A percentile compares a stretch with the other conserved stretches of the same genome.
phyloP scores from a whole-genome alignment of 768 basidiomycete genomes.

The Exidia glandulosa region DNA sequence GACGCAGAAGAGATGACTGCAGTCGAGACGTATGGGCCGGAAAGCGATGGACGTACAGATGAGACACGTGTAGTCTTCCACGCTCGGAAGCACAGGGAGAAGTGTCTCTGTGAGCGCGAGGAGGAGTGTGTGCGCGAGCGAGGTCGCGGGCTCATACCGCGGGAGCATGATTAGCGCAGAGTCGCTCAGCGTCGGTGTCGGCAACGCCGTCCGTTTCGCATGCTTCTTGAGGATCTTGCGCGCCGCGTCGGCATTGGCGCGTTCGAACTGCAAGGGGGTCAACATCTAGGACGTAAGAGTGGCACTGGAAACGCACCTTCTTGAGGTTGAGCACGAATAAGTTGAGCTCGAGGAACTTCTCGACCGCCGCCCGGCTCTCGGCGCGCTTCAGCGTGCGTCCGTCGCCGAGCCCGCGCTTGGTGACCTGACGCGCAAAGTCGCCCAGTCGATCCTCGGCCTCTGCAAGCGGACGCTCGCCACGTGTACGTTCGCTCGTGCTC shows the following conservation, averaged over 20 bases:
- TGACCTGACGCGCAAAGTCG: constrained; percentile 50
- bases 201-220: constrained; percentile 76
- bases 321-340: constrained; percentile 69
- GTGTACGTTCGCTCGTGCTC: constrained; percentile 44
- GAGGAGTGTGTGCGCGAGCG: constrained; percentile 55
- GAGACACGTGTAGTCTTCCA: constrained; percentile 78
- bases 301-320: no score
- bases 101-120: constrained; percentile 75
- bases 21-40: constrained; percentile 76
- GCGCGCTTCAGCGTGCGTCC: constrained; percentile 42
- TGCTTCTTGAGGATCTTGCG: constrained; percentile 94
- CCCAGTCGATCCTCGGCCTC: constrained; percentile 58
- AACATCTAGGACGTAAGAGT: no score
- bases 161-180: neutral
- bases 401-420: constrained; percentile 43
- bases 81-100: constrained; percentile 65
- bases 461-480: constrained; percentile 58
- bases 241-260: constrained; percentile 78
- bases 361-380: constrained; percentile 47
- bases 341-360: constrained; percentile 67
- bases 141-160: constrained; percentile 18
- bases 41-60: constrained; percentile 89
- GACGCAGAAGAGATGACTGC: constrained; percentile 44
- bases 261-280: no score
- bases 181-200: constrained; percentile 42